These are phyloP conservation scores for Phyllosticta citribraziliensis DNA, from an alignment of 2,329 filamentous ascomycete genomes.

Conservation along the genomic window DNA sequence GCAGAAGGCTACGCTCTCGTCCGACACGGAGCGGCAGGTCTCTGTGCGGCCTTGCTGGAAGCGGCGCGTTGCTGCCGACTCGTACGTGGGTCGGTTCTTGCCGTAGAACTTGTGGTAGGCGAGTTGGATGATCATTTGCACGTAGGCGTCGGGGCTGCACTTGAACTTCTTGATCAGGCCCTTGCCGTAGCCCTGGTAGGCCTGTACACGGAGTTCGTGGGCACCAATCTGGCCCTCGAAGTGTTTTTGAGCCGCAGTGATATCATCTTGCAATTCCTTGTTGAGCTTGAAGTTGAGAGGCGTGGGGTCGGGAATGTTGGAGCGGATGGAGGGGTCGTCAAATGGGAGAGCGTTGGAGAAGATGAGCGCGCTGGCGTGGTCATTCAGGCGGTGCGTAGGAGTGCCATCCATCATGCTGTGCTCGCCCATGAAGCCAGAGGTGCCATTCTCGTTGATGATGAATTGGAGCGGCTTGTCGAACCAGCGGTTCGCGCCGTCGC, in stretches of 20 bases:
- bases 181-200: conserved; percentile 96
- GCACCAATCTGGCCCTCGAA: conserved; percentile 73
- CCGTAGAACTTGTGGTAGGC: conserved; percentile 99
- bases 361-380: conserved; percentile 85
- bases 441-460: conserved; percentile 96
- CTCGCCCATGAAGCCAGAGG: conserved; percentile 94
- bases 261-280: conserved; percentile 62
- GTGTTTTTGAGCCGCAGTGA: conserved; percentile 67
- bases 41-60: conserved; percentile 97
- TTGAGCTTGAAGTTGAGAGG: conserved; percentile 70
- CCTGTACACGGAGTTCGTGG: conserved; percentile 87
- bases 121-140: conserved; percentile 97
- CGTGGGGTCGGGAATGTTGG: conserved; percentile 71
- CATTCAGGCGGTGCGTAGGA: conserved; percentile 91
- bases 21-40: conserved; percentile 84
- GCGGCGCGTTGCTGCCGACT: conserved; percentile 86
- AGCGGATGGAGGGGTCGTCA: conserved; percentile 65
- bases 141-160: conserved; percentile 93
- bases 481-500: conserved; percentile 91
- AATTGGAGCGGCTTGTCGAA: conserved; percentile 98
- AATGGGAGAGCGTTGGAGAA: conserved; percentile 93
- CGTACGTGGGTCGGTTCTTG: conserved; percentile 94
- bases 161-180: conserved; percentile 99
- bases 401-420: conserved; percentile 99
- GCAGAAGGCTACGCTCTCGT: conserved; percentile 87